A percentile compares a stretch with the other conserved stretches of the same genome.
phyloP scores from a whole-genome alignment of 1,284 basidiomycete species.

The Trametes polyzona region DNA sequence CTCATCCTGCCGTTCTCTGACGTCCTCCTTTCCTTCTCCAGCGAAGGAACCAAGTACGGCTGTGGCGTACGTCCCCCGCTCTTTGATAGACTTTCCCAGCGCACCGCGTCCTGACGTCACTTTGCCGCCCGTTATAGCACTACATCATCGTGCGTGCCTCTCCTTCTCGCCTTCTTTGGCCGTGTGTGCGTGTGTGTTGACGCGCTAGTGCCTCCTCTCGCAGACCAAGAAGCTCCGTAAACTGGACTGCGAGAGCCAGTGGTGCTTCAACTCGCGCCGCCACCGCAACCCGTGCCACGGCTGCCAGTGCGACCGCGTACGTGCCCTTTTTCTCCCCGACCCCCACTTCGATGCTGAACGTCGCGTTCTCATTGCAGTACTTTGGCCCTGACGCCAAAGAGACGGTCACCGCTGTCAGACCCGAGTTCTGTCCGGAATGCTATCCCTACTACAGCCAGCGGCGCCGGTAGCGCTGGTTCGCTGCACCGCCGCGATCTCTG shows the following conservation, averaged over 20 bases:
- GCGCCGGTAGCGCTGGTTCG: slow-evolving; percentile 18
- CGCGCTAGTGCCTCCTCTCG: slow-evolving; percentile 18
- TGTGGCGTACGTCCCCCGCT: slow-evolving; percentile 59
- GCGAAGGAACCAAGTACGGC: slow-evolving; percentile 75
- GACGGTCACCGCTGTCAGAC: slow-evolving; percentile 52
- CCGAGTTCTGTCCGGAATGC: slow-evolving; percentile 65
- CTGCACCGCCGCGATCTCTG: not conserved
- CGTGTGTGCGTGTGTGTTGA: slow-evolving; percentile 16
- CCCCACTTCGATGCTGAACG: not conserved
- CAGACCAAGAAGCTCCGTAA: slow-evolving; percentile 64
- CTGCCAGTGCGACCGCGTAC: slow-evolving; percentile 57
- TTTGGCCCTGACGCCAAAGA: slow-evolving; percentile 70
- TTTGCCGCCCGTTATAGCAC: slow-evolving; percentile 42
- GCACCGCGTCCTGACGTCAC: slow-evolving; percentile 30
- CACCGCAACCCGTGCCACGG: slow-evolving; percentile 59
- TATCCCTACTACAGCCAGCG: slow-evolving; percentile 57
- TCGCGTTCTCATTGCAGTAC: slow-evolving; percentile 47
- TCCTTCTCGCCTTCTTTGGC: slow-evolving; percentile 1
- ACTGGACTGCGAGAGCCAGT: slow-evolving; percentile 62
- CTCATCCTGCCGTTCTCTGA: slow-evolving; percentile 15
- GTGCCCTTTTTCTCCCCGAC: slow-evolving; percentile 24
- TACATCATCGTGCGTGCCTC: slow-evolving; percentile 51
- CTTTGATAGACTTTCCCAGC: slow-evolving; percentile 13
- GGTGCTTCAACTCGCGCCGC: slow-evolving; percentile 58
- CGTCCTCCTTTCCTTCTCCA: slow-evolving; percentile 38